Conservation (phyloP, 768 basidiomycete genomes). For the Suillus subluteus region DNA sequence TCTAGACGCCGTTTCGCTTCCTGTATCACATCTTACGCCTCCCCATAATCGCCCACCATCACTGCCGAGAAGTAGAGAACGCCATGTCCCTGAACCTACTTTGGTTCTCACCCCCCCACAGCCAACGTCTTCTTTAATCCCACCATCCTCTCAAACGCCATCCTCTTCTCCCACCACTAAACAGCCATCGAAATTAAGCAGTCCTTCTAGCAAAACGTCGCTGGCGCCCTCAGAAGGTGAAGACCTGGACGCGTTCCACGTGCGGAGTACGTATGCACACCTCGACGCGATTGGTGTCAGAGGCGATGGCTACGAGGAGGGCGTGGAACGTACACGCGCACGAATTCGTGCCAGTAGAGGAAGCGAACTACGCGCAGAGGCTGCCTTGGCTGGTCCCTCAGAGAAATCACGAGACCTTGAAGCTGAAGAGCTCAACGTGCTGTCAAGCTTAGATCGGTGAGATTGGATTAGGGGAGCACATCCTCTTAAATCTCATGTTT, state of each 20-base stretch:
- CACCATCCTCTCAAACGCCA: conserved; percentile 43
- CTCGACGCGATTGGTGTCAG: conserved; percentile 90
- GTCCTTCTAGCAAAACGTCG: conserved; percentile 57
- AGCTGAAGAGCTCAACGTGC: conserved; percentile 71
- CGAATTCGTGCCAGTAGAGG: conserved; percentile 56
- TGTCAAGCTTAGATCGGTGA: conserved; percentile 87
- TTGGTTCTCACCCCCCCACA: conserved; percentile 24
- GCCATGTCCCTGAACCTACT: conserved; percentile 26
- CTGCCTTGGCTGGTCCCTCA: conserved; percentile 55
- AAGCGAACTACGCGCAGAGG: conserved; percentile 61
- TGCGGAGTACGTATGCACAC: conserved; percentile 86
- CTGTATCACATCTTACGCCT: conserved; percentile 24
- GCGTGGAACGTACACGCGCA: conserved; percentile 90
- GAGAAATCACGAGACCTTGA: conserved; percentile 72
- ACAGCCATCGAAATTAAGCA: conserved; percentile 34
- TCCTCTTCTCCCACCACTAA: conserved; percentile 27
- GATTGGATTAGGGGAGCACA: conserved; percentile 26
- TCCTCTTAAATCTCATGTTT: conserved; percentile 20
- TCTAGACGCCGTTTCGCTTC: conserved; percentile 22
- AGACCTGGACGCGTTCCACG: conserved; percentile 81
- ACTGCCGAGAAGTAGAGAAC: conserved; percentile 24
- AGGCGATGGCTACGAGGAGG: conserved; percentile 94
- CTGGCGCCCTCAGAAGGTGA: conserved; percentile 77
- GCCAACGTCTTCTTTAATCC: conserved; percentile 21
- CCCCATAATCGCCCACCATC: conserved; percentile 35